Percentiles rank a stretch among this genome's conserved stretches.
Conservation (phyloP, 805 yeast genomes). For the Teunomyces aglyptinius region DNA sequence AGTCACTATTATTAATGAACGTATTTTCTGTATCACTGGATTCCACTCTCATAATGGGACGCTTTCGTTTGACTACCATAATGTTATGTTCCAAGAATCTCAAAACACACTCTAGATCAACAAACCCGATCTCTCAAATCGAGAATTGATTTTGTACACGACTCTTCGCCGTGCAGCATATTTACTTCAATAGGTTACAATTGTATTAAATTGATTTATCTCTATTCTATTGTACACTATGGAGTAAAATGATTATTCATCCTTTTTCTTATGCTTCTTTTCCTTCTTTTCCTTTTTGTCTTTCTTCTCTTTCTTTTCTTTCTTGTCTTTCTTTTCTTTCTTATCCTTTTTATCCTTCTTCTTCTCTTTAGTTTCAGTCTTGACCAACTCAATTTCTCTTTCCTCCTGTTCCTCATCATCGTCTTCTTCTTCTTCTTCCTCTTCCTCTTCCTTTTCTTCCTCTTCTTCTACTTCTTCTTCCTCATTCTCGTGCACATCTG, state of each 20-base stretch:
- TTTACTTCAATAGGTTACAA: too few relatives aligned
- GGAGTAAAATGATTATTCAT: constrained; percentile 3
- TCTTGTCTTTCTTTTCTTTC: constrained; percentile 14
- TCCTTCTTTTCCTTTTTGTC: constrained; percentile 27
- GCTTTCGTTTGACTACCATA: constrained; percentile 12
- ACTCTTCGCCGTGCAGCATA: neutral
- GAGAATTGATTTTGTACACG: neutral
- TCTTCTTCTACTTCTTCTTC: constrained; percentile 11
- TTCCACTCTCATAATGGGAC: constrained; percentile 10
- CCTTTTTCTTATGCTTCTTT: constrained; percentile 18
- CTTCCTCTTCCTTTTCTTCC: constrained; percentile 8
- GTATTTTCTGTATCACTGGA: constrained; percentile 24
- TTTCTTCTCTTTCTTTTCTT: constrained; percentile 24
- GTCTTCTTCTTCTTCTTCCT: constrained; percentile 8
- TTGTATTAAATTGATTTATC: neutral
- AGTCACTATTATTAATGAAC: constrained; percentile 43
- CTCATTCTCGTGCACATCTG: neutral
- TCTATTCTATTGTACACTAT: constrained; percentile 6
- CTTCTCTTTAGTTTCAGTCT: constrained; percentile 13
- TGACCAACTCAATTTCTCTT: constrained; percentile 13
- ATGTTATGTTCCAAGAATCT: neutral
- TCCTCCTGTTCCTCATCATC: constrained; percentile 5
- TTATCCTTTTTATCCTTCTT: constrained; percentile 14
- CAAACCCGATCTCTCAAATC: neutral
- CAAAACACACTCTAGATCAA: constrained; percentile 1